Base-by-base conservation (phyloP, 306 rosid genomes). In the Ormosia semicastrata region DNA sequence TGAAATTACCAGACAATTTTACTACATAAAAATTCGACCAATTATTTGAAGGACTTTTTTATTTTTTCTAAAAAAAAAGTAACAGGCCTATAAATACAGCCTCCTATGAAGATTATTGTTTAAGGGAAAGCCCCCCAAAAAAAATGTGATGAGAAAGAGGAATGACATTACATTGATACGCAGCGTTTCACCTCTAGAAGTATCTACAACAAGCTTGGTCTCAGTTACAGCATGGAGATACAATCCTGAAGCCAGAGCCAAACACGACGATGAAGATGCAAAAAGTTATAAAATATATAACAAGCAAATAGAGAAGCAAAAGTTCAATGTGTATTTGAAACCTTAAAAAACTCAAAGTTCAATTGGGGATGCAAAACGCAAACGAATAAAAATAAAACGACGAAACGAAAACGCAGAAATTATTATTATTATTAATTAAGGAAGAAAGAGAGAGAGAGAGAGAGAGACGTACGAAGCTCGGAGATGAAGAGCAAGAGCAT, bases 141-240 rank as follows among this genome's bases (percentile, higher is more conserved):
- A 9, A 37, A 58, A 8, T 29, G 10, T 40, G 13, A 32, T 4
- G 24, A 32, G 70, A 72, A 53, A 71, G 43, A 17, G 32, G 11
- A 44, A 73, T 11, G 29, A 77, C 71, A 81, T 90, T 93, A 96
- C 99, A 87, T 96, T 96, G 82, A 96, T 96, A 41, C 98, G 97
- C 50, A 96, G 89, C 10, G 97, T 96, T 87, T 92, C 99, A 43
- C 97, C 97, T 83, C 99, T 92, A 15, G 98, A 96, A 77, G 99
- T 96, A 90, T 96, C 98, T 15, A 96, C 99, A 49, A 93, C 88
- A 47, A 96, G 99, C 85, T 88, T 87, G 18, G 99, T 88, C 81
- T 93, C 98, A 30, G 97, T 96, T 9, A 85, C 94, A 0, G 98
- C 90, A 79, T 93, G 97, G 17, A 96, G 97, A 86, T 96, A 96